phyloP scores from a whole-genome alignment of 768 basidiomycete genomes.

The Gautieria morchelliformis region DNA sequence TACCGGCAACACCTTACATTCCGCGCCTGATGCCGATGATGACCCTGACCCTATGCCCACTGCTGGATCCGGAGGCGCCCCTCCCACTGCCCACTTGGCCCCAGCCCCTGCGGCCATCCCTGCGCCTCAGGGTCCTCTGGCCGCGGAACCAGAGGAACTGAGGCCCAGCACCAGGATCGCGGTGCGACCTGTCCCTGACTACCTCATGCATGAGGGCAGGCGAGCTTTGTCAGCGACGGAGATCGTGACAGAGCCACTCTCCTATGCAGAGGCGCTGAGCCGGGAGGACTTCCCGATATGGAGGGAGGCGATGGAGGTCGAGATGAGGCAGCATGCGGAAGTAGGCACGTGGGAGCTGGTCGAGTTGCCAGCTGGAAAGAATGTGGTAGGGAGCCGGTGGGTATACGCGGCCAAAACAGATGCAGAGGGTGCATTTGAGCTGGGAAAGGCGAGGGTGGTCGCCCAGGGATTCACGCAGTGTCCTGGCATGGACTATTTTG shows the following conservation, averaged over 20 bases:
- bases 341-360: slow-evolving; percentile 16
- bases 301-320: slow-evolving; percentile 17
- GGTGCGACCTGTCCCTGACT: too few relatives aligned
- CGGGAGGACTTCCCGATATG: slow-evolving; percentile 13
- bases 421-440: slow-evolving; percentile 13
- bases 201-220: neutral
- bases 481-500: slow-evolving; percentile 18
- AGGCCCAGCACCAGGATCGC: too few relatives aligned
- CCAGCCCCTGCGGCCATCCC: too few relatives aligned
- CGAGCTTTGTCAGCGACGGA: neutral
- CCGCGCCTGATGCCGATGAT: too few relatives aligned
- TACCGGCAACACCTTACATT: too few relatives aligned
- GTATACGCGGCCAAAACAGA: slow-evolving; percentile 19
- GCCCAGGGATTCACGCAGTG: slow-evolving; percentile 15
- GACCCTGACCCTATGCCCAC: too few relatives aligned
- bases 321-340: slow-evolving; percentile 14
- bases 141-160: too few relatives aligned
- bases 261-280: slow-evolving; percentile 7
- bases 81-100: too few relatives aligned
- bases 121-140: too few relatives aligned
- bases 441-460: slow-evolving; percentile 18
- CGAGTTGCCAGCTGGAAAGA: slow-evolving; percentile 11
- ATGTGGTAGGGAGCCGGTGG: slow-evolving; percentile 17
- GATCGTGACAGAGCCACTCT: slow-evolving; percentile 5
- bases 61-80: too few relatives aligned